A percentile compares a stretch with the other conserved stretches of the same genome.
Conservation (phyloP, 1,139 yeast genomes). For the Meyerozyma guilliermondii region DNA sequence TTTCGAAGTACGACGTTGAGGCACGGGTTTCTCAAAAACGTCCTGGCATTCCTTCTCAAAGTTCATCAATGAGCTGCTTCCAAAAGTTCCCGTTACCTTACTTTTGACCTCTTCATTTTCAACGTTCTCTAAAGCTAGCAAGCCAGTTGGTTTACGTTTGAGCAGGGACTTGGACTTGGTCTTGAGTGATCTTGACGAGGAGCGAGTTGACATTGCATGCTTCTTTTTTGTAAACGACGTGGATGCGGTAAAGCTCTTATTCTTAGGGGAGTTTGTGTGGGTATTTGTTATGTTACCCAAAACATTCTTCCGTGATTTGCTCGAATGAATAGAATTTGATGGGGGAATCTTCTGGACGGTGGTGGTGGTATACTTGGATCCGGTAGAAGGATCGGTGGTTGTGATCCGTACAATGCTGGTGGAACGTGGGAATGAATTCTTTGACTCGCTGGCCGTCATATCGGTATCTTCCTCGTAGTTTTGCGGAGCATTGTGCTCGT, state of each 20-base stretch:
- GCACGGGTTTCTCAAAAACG: constrained; percentile 5
- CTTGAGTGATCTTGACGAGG: constrained; percentile 17
- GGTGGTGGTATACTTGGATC: constrained; percentile 19
- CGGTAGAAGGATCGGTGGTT: constrained; percentile 22
- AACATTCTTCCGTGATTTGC: constrained; percentile 15
- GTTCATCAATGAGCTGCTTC: constrained; percentile 23
- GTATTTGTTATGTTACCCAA: constrained; percentile 30
- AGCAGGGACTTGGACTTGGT: constrained; percentile 2
- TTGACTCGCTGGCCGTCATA: constrained; percentile 13
- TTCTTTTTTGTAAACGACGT: constrained; percentile 37
- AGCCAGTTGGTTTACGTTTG: constrained; percentile 2
- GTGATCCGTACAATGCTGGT: constrained; percentile 46
- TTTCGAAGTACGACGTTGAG: neutral
- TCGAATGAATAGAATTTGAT: constrained; percentile 18
- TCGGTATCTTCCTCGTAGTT: constrained; percentile 13
- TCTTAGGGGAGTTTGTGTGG: constrained; percentile 11
- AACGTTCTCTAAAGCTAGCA: constrained; percentile 2
- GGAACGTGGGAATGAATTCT: constrained; percentile 36
- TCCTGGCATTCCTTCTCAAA: constrained; percentile 24
- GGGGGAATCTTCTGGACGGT: constrained; percentile 16
- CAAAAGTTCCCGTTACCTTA: constrained; percentile 7
- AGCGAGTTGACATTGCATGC: constrained; percentile 22
- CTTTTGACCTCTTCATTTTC: constrained; percentile 5
- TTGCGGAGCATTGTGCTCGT: constrained; percentile 50
- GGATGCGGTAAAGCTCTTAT: constrained; percentile 31